Conservation (phyloP, 441 rosid genomes). For the Geranium incanum region DNA sequence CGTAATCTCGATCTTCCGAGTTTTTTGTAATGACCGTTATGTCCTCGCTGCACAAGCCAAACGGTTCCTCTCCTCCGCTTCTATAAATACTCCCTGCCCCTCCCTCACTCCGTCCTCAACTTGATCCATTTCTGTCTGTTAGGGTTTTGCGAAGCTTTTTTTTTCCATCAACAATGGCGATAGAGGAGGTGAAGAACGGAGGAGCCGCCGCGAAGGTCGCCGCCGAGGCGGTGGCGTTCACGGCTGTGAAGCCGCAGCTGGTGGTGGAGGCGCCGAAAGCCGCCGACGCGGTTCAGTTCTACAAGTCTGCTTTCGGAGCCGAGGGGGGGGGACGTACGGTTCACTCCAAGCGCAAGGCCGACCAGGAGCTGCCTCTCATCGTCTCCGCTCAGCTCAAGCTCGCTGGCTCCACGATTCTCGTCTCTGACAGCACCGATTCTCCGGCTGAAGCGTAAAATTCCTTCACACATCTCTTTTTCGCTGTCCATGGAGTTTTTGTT, state of each 20-base stretch:
- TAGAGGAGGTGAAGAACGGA: constrained; percentile 46
- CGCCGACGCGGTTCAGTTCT: constrained; percentile 63
- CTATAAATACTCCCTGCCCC: constrained; percentile 35
- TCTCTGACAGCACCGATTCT: constrained; percentile 41
- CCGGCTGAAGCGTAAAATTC: constrained; percentile 33
- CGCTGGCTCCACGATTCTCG: constrained; percentile 49
- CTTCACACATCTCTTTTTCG: not conserved
- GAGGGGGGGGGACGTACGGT: constrained; percentile 49
- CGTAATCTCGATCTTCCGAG: not conserved
- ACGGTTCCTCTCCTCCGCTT: constrained; percentile 64
- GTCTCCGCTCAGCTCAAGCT: constrained; percentile 56
- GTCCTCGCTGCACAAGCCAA: constrained; percentile 20
- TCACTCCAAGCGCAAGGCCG: constrained; percentile 82
- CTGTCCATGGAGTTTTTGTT: no score
- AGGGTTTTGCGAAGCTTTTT: constrained; percentile 25
- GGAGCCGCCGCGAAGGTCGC: constrained; percentile 29
- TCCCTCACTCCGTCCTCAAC: not conserved
- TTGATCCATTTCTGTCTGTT: constrained; percentile 26
- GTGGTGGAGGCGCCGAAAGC: constrained; percentile 78
- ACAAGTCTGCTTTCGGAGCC: constrained; percentile 72
- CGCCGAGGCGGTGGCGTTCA: constrained; percentile 32
- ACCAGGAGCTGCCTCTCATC: constrained; percentile 76
- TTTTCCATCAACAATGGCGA: constrained; percentile 35
- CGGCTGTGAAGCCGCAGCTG: constrained; percentile 57
- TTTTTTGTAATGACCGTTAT: constrained; percentile 23